Evolutionary conservation across 1,139 yeast genomes (phyloP).

Genomic region (Geotrichum macrosporum): DNA sequence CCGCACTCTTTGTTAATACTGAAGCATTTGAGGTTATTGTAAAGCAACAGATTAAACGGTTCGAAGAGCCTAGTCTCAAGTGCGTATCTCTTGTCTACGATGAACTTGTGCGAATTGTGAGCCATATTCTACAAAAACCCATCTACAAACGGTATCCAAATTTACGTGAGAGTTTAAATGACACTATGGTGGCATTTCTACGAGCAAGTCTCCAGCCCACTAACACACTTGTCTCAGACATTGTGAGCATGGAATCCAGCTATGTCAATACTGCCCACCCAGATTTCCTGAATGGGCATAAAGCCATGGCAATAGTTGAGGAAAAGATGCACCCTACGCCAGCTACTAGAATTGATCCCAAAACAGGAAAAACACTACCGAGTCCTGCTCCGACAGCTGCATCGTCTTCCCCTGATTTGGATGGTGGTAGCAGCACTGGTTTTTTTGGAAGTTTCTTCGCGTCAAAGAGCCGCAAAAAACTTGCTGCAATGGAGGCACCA

Average conservation of each 20-base stretch:
- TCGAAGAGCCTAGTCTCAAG: slow-evolving; percentile 91
- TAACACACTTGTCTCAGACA: slow-evolving; percentile 73
- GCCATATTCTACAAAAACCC: slow-evolving; percentile 82
- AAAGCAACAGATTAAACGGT: slow-evolving; percentile 87
- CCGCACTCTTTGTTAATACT: slow-evolving; percentile 93
- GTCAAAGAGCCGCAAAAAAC: slow-evolving; percentile 85
- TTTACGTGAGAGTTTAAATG: slow-evolving; percentile 79
- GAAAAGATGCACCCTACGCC: slow-evolving; percentile 80
- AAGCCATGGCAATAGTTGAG: slow-evolving; percentile 91
- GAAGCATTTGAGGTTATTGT: slow-evolving; percentile 95
- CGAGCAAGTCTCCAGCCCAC: slow-evolving; percentile 82
- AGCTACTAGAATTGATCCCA: slow-evolving; percentile 82
- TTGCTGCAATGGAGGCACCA: slow-evolving; percentile 96
- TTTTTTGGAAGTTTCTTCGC: slow-evolving; percentile 95
- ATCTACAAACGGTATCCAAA: slow-evolving; percentile 84
- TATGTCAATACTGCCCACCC: slow-evolving; percentile 98
- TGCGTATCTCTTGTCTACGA: slow-evolving; percentile 90
- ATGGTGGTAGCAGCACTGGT: slow-evolving; percentile 46
- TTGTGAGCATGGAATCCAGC: slow-evolving; percentile 81
- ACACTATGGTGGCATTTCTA: slow-evolving; percentile 72
- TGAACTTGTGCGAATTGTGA: slow-evolving; percentile 85
- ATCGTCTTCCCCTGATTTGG: too few relatives aligned
- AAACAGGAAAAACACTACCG: slow-evolving; percentile 64
- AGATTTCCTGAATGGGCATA: slow-evolving; percentile 87
- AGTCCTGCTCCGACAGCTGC: slow-evolving; percentile 25